Evolutionary conservation across 352 stramenopile species (phyloP).

Genomic region (Pythium aristosporum): DNA sequence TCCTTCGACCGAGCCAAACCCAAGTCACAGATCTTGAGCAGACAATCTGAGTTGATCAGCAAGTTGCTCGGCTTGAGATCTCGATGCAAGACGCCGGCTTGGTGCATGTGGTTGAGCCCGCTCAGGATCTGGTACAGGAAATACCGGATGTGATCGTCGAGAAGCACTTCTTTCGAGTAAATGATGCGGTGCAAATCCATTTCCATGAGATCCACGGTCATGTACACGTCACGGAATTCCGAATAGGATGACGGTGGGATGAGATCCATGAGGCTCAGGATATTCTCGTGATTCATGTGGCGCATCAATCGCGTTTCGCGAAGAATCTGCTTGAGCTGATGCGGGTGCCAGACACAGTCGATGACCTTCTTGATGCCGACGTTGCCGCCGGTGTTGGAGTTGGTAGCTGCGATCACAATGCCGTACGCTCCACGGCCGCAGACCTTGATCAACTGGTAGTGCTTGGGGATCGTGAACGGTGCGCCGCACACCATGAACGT

Average conservation of each 20-base stretch:
- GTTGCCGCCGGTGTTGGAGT: conserved; percentile 77
- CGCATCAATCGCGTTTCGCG: conserved; percentile 84
- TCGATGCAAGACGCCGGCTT: conserved; percentile 78
- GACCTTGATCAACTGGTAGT: conserved; percentile 90
- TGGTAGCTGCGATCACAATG: conserved; percentile 88
- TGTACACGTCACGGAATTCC: conserved; percentile 89
- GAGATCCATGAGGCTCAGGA: conserved; percentile 82
- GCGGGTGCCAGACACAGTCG: conserved; percentile 88
- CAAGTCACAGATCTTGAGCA: conserved; percentile 97
- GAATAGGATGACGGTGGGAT: conserved; percentile 81
- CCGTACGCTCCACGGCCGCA: conserved; percentile 86
- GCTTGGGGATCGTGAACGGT: conserved; percentile 79
- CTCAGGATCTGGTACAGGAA: conserved; percentile 93
- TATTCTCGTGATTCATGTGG: conserved; percentile 85
- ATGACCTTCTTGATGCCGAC: conserved; percentile 92
- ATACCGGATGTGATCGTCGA: conserved; percentile 93
- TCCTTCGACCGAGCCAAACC: conserved; percentile 90
- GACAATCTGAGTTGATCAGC: conserved; percentile 92
- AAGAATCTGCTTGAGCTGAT: conserved; percentile 89
- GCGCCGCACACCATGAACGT: conserved; percentile 90
- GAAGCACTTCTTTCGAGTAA: conserved; percentile 90
- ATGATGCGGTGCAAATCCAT: conserved; percentile 93
- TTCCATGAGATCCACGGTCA: conserved; percentile 92
- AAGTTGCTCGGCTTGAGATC: conserved; percentile 88
- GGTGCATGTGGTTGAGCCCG: conserved; percentile 88